Evolutionary conservation across 257 asterid genomes (phyloP).

Genomic region (Linaria vulgaris): DNA sequence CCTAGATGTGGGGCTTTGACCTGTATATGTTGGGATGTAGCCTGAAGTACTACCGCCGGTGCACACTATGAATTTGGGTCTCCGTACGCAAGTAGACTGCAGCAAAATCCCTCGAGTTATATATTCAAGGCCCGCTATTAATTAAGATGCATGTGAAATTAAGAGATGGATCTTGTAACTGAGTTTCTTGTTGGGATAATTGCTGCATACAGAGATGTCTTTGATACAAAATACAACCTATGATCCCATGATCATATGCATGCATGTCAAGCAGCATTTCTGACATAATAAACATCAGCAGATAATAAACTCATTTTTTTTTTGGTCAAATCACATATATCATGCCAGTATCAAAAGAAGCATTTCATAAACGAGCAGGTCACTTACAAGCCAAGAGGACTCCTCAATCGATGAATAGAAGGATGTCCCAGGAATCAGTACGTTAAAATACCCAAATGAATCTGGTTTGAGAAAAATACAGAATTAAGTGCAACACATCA

Average conservation of each 20-base stretch:
- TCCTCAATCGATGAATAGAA: slow-evolving; percentile 58
- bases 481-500: slow-evolving; percentile 18
- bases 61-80: slow-evolving; percentile 61
- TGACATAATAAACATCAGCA: too few relatives aligned
- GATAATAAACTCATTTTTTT: too few relatives aligned
- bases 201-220: too few relatives aligned
- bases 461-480: slow-evolving; percentile 35
- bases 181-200: too few relatives aligned
- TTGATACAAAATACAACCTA: too few relatives aligned
- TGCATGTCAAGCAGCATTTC: too few relatives aligned
- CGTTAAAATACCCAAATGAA: slow-evolving; percentile 45
- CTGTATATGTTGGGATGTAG: slow-evolving; percentile 61
- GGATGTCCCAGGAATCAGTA: slow-evolving; percentile 53
- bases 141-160: slow-evolving; percentile 7
- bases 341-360: too few relatives aligned
- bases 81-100: slow-evolving; percentile 59
- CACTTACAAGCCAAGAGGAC: slow-evolving; percentile 55
- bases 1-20: slow-evolving; percentile 66
- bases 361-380: too few relatives aligned
- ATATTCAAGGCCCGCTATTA: background rate
- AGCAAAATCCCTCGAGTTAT: slow-evolving; percentile 16
- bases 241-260: too few relatives aligned
- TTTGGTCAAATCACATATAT: too few relatives aligned
- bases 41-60: slow-evolving; percentile 52
- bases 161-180: background rate